Percentiles rank a stretch among this genome's conserved stretches.
Conservation (phyloP, 306 rosid species). For the Cercis canadensis region DNA sequence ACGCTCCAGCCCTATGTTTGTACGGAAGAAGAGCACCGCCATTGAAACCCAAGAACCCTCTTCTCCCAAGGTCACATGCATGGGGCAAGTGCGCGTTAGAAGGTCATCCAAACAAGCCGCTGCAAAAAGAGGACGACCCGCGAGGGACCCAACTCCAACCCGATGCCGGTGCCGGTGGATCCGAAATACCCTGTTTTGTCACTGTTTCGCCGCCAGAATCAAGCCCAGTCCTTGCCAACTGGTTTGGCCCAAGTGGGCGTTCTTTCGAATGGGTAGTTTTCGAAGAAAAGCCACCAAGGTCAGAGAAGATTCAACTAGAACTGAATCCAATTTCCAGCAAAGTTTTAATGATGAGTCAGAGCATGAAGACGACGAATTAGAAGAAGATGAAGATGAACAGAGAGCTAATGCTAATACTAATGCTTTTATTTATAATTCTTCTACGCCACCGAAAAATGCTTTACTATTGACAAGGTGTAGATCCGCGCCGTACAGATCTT, state of each 20-base stretch:
- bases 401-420: constrained; percentile 6
- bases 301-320: constrained; percentile 34
- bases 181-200: constrained; percentile 49
- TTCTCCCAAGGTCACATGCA: constrained; percentile 95
- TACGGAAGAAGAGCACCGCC: constrained; percentile 64
- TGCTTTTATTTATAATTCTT: constrained; percentile 34
- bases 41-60: constrained; percentile 89
- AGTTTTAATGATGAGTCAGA: constrained; percentile 28
- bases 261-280: constrained; percentile 37
- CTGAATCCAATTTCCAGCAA: constrained; percentile 36
- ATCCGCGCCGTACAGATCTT: constrained; percentile 84
- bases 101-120: constrained; percentile 56
- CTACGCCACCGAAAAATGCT: constrained; percentile 73
- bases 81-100: constrained; percentile 81
- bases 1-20: constrained; percentile 70
- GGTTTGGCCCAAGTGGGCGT: constrained; percentile 60
- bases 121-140: neutral
- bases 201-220: constrained; percentile 34
- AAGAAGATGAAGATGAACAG: constrained; percentile 36
- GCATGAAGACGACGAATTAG: constrained; percentile 35
- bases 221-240: constrained; percentile 45
- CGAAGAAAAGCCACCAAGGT: constrained; percentile 42
- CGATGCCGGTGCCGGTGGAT: constrained; percentile 53
- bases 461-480: constrained; percentile 75
- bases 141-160: constrained; percentile 19